These are phyloP conservation scores for Rubroshorea leprosula DNA, from an alignment of 345 rosid genomes.

Conservation along the genomic window DNA sequence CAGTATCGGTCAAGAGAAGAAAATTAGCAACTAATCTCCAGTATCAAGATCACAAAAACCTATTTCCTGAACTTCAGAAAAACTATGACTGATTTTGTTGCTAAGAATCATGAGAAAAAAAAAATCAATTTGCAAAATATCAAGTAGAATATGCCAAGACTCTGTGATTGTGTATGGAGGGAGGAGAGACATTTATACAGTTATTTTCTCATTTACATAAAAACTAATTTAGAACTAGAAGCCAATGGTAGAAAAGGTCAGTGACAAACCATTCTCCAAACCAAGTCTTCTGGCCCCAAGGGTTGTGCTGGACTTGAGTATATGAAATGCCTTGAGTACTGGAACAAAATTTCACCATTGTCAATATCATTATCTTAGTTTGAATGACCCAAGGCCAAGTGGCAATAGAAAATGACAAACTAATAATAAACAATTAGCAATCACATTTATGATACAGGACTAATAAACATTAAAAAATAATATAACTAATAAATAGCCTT, in stretches of 20 bases:
- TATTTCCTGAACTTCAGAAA: neutral
- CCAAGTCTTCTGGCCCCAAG: slow-evolving; percentile 92
- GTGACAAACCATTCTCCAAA: slow-evolving; percentile 86
- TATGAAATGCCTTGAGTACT: slow-evolving; percentile 79
- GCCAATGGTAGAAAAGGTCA: neutral
- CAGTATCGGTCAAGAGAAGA: neutral
- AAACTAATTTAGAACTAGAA: neutral
- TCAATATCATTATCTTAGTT: neutral
- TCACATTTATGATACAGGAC: neutral
- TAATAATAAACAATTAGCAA: neutral
- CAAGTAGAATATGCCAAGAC: neutral
- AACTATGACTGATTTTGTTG: neutral
- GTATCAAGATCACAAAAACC: neutral
- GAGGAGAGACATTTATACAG: neutral
- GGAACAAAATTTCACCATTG: slow-evolving; percentile 19
- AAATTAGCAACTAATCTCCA: neutral
- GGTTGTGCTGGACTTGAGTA: slow-evolving; percentile 92
- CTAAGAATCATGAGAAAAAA: neutral
- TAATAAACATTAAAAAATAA: neutral
- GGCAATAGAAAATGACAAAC: neutral
- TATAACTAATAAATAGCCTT: neutral
- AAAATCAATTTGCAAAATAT: neutral
- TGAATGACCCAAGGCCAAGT: neutral
- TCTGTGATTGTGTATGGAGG: neutral
- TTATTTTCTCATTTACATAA: neutral